Evolutionary conservation across 2,329 filamentous ascomycete genomes (phyloP), one percentile per base, ranked within the genome.

Genomic region (Emmonsia crescens): DNA sequence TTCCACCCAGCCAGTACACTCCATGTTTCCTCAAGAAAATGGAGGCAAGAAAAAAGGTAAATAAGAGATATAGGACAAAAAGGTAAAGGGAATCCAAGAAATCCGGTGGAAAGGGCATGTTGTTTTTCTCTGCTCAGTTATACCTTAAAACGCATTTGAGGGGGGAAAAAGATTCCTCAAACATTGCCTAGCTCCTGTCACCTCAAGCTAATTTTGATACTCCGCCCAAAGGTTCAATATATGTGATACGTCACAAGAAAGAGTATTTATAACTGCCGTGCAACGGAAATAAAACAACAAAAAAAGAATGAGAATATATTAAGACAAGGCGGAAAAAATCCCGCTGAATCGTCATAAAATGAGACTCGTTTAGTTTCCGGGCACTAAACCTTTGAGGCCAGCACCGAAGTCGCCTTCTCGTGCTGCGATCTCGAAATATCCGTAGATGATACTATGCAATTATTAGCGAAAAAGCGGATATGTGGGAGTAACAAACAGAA

Each of bases 391-490:
- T 76, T 85, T 86, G 63, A 88, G 79, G 68, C 91, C 90, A 64
- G 87, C 72, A 61, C 77, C 84, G 77, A 97, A 87, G 75, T 99
- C 94, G 71, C 94, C 94, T 79, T 99, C 94, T 80, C 96, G 96
- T 72, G 95, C 95, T 29, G 94, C 94, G 72, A 99, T 99, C 78
- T 99, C 94, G 72, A 99, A 99, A 82, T 99, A 99, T 67, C 92
- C 91, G 78, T 99, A 99, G 78, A 99, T 99, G 76, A 99, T 99
- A 65, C 91, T 95, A 69, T 19, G 19, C 68, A 68, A 76, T 72
- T 27, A 55, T 78, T 64, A 66, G 65, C 59, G n/a, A 60, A 8
- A 49, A 31, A 12, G 60, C 52, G 42, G 5, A 33, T n/a, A 52
- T 16, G 64, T 54, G 40, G 31, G 16, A 2, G 48, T 27, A 52